phyloP scores from a whole-genome alignment of 192 early-diverging fungal species.

The Podila clonocystis region DNA sequence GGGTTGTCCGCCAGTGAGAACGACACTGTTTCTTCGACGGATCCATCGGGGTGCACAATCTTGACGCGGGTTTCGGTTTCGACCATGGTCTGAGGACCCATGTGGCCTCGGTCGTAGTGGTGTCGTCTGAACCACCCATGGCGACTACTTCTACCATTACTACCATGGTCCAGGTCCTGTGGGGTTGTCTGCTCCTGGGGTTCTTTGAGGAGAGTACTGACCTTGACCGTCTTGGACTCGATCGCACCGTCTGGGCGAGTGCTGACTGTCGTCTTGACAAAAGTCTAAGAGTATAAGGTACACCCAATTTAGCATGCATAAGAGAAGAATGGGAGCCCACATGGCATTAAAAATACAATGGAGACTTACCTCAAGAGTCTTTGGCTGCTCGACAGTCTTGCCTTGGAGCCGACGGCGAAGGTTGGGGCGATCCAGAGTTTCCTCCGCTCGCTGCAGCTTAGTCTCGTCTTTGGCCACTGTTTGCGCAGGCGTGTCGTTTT shows the following conservation, averaged over 20 bases:
- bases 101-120: not conserved
- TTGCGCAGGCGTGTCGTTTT: too few species aligned
- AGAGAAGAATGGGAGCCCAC: not conserved
- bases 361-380: too few species aligned
- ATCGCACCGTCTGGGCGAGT: constrained; percentile 25
- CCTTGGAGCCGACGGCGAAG: too few species aligned
- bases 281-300: not conserved
- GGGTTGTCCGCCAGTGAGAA: not conserved
- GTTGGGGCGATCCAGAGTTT: too few species aligned
- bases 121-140: not conserved
- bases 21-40: constrained; percentile 14
- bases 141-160: not conserved
- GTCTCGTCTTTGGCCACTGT: too few species aligned
- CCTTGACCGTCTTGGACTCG: constrained; percentile 18
- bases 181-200: too few species aligned
- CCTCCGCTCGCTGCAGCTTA: too few species aligned
- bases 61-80: constrained; percentile 9
- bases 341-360: not conserved
- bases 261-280: constrained; percentile 18
- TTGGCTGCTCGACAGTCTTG: too few species aligned
- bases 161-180: not conserved
- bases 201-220: not conserved
- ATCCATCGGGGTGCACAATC: constrained; percentile 18
- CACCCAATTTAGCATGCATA: not conserved
- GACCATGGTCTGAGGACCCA: not conserved